Conservation (phyloP, 257 asterid species). For the Nicotiana noctiflora region DNA sequence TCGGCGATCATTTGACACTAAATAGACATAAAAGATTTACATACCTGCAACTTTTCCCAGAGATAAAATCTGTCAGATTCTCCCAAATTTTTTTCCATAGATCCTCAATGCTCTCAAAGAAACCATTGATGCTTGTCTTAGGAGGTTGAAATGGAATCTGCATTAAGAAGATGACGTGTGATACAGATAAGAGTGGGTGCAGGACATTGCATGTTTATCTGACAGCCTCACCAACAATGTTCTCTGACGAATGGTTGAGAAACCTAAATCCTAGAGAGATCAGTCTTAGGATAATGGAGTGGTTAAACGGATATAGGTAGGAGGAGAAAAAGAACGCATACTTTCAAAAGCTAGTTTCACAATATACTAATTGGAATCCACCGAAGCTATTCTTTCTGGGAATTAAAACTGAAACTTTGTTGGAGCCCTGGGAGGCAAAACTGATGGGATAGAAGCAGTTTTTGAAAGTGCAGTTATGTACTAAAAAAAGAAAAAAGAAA, state of each 20-base stretch:
- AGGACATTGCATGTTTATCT: background rate
- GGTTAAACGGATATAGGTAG: background rate
- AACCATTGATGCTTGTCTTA: constrained; percentile 53
- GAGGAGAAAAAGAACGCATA: background rate
- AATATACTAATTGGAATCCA: background rate
- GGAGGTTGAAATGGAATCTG: constrained; percentile 92
- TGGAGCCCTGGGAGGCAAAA: background rate
- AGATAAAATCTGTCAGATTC: constrained; percentile 47
- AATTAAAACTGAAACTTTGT: background rate
- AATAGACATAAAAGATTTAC: background rate
- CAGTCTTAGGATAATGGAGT: background rate
- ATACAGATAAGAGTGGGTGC: background rate
- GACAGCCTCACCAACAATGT: background rate
- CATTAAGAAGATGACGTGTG: constrained; percentile 2
- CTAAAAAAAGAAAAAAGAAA: background rate
- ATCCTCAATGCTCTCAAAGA: constrained; percentile 70
- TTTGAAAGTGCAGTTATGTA: background rate
- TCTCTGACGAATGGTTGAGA: background rate
- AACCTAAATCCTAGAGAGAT: background rate
- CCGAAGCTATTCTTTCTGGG: background rate
- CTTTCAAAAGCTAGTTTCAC: background rate
- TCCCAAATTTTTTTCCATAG: constrained; percentile 61
- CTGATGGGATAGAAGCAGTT: background rate
- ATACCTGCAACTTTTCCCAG: constrained; percentile 93
- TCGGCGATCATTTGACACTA: background rate